A percentile compares a stretch with the other conserved stretches of the same genome.
phyloP scores from a whole-genome alignment of 257 asterid species.

The Leptodermis oblonga region DNA sequence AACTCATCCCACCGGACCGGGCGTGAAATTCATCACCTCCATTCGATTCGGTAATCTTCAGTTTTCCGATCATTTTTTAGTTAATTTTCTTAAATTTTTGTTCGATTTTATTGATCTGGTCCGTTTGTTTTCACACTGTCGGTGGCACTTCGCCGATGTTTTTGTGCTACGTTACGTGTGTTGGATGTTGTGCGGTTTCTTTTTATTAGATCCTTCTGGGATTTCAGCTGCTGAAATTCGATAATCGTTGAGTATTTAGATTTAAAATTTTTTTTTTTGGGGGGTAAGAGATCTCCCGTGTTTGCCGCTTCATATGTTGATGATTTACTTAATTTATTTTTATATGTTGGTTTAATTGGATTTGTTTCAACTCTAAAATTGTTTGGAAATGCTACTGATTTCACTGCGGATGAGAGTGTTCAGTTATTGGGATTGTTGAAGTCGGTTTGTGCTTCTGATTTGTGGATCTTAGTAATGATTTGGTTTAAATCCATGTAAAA shows the following conservation, averaged over 20 bases:
- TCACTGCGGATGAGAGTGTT: neutral
- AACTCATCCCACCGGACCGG: neutral
- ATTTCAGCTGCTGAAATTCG: neutral
- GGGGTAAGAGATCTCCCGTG: conserved; percentile 3
- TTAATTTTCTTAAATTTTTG: neutral
- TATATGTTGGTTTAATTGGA: neutral
- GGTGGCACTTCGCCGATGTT: neutral
- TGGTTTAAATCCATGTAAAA: too few species aligned
- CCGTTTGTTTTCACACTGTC: neutral
- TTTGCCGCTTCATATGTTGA: neutral
- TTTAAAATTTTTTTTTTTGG: too few species aligned
- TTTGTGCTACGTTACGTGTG: neutral
- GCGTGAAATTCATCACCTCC: conserved; percentile 13
- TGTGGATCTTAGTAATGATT: too few species aligned
- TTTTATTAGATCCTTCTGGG: conserved; percentile 11
- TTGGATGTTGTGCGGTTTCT: neutral
- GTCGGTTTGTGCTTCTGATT: too few species aligned
- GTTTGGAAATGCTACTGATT: neutral
- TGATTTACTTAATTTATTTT: neutral
- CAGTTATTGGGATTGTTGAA: neutral
- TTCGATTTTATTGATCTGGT: conserved; percentile 3
- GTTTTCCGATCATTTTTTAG: neutral
- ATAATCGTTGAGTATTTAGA: too few species aligned
- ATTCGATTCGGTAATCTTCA: neutral
- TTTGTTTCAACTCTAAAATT: conserved; percentile 1